Conservation (phyloP, 2,329 filamentous ascomycete genomes). For the Septoria petroselini region DNA sequence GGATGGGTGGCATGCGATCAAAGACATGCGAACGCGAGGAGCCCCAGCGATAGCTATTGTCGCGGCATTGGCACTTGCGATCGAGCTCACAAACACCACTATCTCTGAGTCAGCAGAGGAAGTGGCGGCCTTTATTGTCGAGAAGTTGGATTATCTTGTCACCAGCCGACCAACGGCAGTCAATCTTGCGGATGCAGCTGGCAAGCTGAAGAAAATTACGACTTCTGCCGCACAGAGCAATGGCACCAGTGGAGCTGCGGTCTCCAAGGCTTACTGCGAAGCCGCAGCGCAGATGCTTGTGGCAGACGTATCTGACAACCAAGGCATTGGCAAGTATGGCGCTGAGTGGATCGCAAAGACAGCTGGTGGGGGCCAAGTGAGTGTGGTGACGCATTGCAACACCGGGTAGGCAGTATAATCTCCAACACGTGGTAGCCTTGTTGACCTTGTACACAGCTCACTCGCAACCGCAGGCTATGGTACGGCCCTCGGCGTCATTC, state of each 20-base stretch:
- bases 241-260: constrained; percentile 49
- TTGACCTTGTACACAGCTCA: constrained; percentile 53
- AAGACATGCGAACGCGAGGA: constrained; percentile 72
- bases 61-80: constrained; percentile 82
- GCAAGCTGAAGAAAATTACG: constrained; percentile 68
- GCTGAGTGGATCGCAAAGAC: constrained; percentile 75
- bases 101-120: constrained; percentile 56
- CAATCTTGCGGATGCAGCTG: constrained; percentile 85
- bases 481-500: constrained; percentile 90
- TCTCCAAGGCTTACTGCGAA: constrained; percentile 69
- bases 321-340: constrained; percentile 77
- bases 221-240: constrained; percentile 47
- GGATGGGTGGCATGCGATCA: constrained; percentile 79
- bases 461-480: constrained; percentile 97
- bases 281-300: constrained; percentile 83
- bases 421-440: constrained; percentile 28
- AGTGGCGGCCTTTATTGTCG: constrained; percentile 65
- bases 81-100: constrained; percentile 66
- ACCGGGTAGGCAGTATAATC: constrained; percentile 63
- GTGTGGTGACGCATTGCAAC: constrained; percentile 96
- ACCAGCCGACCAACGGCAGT: constrained; percentile 91
- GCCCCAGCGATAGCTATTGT: constrained; percentile 97
- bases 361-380: constrained; percentile 57
- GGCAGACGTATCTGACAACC: constrained; percentile 83
- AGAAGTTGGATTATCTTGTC: constrained; percentile 80